phyloP scores from a whole-genome alignment of 2,329 filamentous ascomycete species.

The Penicillium sp. region DNA sequence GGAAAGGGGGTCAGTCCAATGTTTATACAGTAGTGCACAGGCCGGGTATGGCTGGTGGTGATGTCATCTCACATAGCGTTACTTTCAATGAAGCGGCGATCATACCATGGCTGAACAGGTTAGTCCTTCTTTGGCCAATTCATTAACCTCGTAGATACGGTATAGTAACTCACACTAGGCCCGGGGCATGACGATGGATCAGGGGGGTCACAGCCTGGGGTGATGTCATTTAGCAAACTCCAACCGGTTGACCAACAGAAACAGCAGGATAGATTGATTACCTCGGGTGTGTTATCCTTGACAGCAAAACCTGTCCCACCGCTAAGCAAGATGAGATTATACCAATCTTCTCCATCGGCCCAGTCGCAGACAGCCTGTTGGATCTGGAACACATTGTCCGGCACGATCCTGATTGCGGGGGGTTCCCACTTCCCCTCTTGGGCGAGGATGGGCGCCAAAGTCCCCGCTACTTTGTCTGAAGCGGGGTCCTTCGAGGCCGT shows the following conservation, averaged over 20 bases:
- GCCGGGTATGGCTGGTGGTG: conserved; percentile 1
- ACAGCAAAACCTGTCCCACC: conserved; percentile 91
- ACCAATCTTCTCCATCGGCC: conserved; percentile 64
- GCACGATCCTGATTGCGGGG: conserved; percentile 70
- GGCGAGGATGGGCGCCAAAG: conserved; percentile 69
- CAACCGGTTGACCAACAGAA: background rate
- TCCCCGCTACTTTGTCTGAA: conserved; percentile 70
- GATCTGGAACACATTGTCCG: conserved; percentile 74
- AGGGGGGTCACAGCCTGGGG: conserved; percentile 72
- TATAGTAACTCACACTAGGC: conserved; percentile 66
- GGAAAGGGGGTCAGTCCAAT: conserved; percentile 22
- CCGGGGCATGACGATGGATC: conserved; percentile 81
- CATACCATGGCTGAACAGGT: conserved; percentile 74
- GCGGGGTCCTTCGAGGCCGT: conserved; percentile 79
- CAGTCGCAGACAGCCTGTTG: conserved; percentile 71
- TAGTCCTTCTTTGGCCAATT: conserved; percentile 17
- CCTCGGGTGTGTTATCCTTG: conserved; percentile 85
- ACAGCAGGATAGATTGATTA: conserved; percentile 44
- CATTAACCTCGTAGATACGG: background rate
- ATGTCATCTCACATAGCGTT: conserved; percentile 74
- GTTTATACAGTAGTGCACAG: conserved; percentile 12
- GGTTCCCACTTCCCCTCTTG: conserved; percentile 73
- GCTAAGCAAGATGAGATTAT: conserved; percentile 81
- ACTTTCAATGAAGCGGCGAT: conserved; percentile 77
- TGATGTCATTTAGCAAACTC: conserved; percentile 18